These are phyloP conservation scores for Trichosanthes truncata DNA, from an alignment of 306 rosid species.

Conservation along the genomic window DNA sequence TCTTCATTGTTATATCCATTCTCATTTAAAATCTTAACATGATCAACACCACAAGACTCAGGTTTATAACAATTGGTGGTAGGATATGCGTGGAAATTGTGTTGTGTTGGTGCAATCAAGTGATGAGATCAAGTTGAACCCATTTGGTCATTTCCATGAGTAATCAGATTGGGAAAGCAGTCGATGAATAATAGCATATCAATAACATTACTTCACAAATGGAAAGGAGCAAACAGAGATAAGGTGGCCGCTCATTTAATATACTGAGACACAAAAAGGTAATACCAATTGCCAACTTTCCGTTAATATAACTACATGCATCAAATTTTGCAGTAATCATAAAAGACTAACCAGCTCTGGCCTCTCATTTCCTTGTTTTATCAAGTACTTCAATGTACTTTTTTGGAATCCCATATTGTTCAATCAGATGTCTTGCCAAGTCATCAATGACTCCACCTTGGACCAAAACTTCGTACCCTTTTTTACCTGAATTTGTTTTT, in stretches of 20 bases:
- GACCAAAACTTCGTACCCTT: slow-evolving; percentile 74
- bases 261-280: neutral
- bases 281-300: neutral
- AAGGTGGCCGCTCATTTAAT: neutral
- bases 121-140: neutral
- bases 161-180: neutral
- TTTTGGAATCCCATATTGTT: slow-evolving; percentile 87
- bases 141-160: neutral
- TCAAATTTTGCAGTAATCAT: neutral
- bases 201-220: neutral
- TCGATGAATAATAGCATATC: neutral
- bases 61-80: neutral
- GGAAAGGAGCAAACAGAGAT: neutral
- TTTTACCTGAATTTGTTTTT: slow-evolving; percentile 50
- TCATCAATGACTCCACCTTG: slow-evolving; percentile 95
- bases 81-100: neutral
- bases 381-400: slow-evolving; percentile 85
- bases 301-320: neutral
- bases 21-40: neutral
- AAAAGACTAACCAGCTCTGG: neutral
- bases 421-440: slow-evolving; percentile 68
- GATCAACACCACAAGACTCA: neutral
- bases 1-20: neutral
- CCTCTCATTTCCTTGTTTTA: slow-evolving; percentile 51
- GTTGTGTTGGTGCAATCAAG: neutral